Evolutionary conservation across 2,329 filamentous ascomycete genomes (phyloP).

Genomic region (Diaporthe sp.): DNA sequence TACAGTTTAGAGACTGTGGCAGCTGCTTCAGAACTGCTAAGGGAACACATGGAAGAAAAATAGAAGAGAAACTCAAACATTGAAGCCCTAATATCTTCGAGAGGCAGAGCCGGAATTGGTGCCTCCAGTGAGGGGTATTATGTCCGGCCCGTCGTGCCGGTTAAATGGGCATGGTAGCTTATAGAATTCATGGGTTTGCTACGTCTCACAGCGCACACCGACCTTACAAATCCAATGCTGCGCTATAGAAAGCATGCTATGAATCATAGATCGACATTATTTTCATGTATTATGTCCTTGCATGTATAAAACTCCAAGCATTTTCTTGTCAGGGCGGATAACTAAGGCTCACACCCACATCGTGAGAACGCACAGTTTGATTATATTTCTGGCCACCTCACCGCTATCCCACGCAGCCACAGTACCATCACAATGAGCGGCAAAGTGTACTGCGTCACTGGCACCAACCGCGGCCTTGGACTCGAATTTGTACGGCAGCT

Average conservation of each 20-base stretch:
- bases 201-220: not conserved
- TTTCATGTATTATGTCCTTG: not conserved
- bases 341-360: not conserved
- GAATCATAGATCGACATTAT: not conserved
- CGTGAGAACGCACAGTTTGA: not conserved
- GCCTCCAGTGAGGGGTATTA: not conserved
- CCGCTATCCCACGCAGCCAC: not conserved
- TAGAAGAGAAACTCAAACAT: not conserved
- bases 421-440: slow-evolving; percentile 40
- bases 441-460: slow-evolving; percentile 44
- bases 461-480: slow-evolving; percentile 45
- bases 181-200: not conserved
- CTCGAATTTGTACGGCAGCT: slow-evolving; percentile 47
- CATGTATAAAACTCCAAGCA: not conserved
- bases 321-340: not conserved
- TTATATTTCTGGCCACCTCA: not conserved
- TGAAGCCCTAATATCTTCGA: too few relatives aligned
- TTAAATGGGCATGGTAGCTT: not conserved
- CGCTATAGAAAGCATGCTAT: not conserved
- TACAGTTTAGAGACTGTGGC: too few relatives aligned
- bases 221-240: not conserved
- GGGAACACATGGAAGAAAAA: not conserved
- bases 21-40: not conserved
- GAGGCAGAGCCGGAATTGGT: too few relatives aligned
- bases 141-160: slow-evolving; percentile 1